Base-by-base conservation (phyloP, 768 basidiomycete species). In the Tephrocybe sp. region DNA sequence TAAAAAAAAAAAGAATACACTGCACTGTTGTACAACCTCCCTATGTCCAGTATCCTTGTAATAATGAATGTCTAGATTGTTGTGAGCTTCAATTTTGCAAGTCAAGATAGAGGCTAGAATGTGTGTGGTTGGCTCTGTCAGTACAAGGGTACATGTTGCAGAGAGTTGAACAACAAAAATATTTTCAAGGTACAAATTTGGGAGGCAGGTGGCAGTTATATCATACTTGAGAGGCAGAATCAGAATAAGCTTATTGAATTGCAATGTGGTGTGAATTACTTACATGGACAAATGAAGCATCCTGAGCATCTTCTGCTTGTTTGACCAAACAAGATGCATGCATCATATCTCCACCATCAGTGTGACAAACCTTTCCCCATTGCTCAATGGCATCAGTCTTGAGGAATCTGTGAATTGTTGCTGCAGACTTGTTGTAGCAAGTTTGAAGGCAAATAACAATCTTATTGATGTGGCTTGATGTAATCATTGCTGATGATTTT, bases 201-300 rank as follows among this genome's bases (percentile, higher is more conserved):
- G 59, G 51, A 4, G 13, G 36, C 24, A 7, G 31, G 2, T 52
- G 44, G 9, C 32, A 49, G 13, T 51, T 31, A 64, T 34, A 31
- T 69, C 61, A 52, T 71, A 71, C 71, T 71, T 37, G 24, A 38
- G 24, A 31, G n/a, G 5, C 3, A 15, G 19, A 45, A 19, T n/a
- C n/a, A n/a, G n/a, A n/a, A n/a, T n/a, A n/a, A n/a, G n/a, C n/a
- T n/a, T n/a, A n/a, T n/a, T n/a, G n/a, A n/a, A 30, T n/a, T 31
- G 9, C 26, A 24, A 13, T 16, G 18, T 32, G 15, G 27, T 36
- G 18, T 9, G 16, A 16, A 32, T 36, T 15, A 57, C 67, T 12
- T 58, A 73, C 71, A 32, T 62, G 45, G 15, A 73, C 61, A 61
- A 55, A 72, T 19, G 63, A 52, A 21, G 66, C 62, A 58, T 71